Conservation (phyloP, 1,139 yeast species). For the Geotrichum europaeum region DNA sequence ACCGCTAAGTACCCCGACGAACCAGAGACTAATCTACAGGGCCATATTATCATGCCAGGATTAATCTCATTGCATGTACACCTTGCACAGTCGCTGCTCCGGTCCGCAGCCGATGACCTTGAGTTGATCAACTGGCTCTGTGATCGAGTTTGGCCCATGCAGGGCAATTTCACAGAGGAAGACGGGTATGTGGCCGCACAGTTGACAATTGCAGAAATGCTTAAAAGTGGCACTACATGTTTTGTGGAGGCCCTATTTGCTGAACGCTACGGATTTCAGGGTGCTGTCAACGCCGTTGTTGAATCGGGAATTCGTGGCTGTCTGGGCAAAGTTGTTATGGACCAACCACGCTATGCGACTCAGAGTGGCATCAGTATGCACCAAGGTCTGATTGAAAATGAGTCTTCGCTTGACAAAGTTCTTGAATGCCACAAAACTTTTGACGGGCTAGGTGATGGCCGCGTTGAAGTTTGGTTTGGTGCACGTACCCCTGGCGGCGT, state of each 20-base stretch:
- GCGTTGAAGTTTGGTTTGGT: constrained; percentile 30
- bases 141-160: constrained; percentile 31
- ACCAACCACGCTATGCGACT: constrained; percentile 23
- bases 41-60: constrained; percentile 28
- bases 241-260: constrained; percentile 24
- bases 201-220: constrained; percentile 28
- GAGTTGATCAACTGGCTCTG: constrained; percentile 29
- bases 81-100: constrained; percentile 22
- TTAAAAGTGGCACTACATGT: constrained; percentile 30
- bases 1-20: constrained; percentile 19
- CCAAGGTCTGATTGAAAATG: constrained; percentile 23
- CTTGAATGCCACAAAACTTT: constrained; percentile 24
- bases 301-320: constrained; percentile 27
- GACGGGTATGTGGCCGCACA: constrained; percentile 29
- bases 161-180: constrained; percentile 28
- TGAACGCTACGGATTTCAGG: constrained; percentile 29
- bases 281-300: constrained; percentile 27
- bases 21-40: constrained; percentile 15
- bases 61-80: constrained; percentile 24
- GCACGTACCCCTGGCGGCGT: constrained; percentile 23
- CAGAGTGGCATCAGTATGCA: constrained; percentile 23
- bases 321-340: constrained; percentile 23
- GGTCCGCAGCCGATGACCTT: constrained; percentile 29
- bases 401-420: constrained; percentile 27
- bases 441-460: constrained; percentile 26